Conservation (phyloP, 257 asterid species). For the Lithospermum erythrorhizon region DNA sequence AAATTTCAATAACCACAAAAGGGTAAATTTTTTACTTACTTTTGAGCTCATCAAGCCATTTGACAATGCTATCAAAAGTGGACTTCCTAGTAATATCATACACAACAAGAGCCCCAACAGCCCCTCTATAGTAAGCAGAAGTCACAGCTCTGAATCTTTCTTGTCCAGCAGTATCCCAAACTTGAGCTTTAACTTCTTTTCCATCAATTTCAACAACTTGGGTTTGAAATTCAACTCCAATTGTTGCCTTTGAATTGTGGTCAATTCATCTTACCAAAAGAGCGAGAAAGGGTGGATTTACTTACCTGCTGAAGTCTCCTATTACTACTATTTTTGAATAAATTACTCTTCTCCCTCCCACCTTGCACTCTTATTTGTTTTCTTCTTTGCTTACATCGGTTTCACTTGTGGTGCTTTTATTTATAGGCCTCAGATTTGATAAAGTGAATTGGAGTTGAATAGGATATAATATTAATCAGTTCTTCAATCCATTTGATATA, state of each 20-base stretch:
- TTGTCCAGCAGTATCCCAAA: slow-evolving; percentile 5
- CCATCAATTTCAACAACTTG: slow-evolving; percentile 1
- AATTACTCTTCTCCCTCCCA: slow-evolving; percentile 4
- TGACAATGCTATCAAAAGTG: not conserved
- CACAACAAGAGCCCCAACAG: slow-evolving; percentile 5
- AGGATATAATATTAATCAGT: too few relatives aligned
- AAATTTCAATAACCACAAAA: not conserved
- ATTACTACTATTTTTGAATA: slow-evolving; percentile 2
- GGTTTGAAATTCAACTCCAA: slow-evolving; percentile 5
- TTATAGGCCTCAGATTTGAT: too few relatives aligned
- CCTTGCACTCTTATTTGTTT: not conserved
- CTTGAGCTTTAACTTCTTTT: not conserved
- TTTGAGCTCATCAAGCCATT: slow-evolving; percentile 6
- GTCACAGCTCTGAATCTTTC: slow-evolving; percentile 7
- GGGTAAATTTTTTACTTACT: not conserved
- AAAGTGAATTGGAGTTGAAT: too few relatives aligned
- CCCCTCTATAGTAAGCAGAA: slow-evolving; percentile 8
- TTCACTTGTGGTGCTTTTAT: too few relatives aligned
- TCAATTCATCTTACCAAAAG: slow-evolving; percentile 4
- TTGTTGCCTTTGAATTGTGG: slow-evolving; percentile 1
- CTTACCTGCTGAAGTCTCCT: slow-evolving; percentile 5
- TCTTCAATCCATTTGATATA: too few relatives aligned
- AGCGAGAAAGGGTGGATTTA: slow-evolving; percentile 1
- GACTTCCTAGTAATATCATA: not conserved
- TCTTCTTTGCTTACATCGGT: not conserved